These are phyloP conservation scores for Fusarium xylarioides DNA, from an alignment of 2,329 filamentous ascomycete species.

Conservation along the genomic window DNA sequence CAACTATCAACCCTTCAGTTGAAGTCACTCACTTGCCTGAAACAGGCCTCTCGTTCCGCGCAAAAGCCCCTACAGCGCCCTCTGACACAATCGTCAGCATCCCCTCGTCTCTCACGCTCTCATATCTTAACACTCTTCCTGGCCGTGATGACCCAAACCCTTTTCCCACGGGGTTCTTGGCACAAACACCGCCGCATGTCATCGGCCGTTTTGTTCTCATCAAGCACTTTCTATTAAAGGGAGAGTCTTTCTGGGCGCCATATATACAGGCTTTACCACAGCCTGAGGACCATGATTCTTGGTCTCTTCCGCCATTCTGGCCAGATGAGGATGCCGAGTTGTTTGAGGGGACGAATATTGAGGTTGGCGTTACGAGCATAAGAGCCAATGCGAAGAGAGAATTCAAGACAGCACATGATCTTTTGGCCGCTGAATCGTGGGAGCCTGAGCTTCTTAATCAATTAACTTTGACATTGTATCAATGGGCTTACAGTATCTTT, in stretches of 20 bases:
- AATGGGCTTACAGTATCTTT: constrained; percentile 73
- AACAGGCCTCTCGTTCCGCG: constrained; percentile 65
- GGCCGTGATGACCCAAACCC: constrained; percentile 15
- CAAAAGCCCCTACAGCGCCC: constrained; percentile 50
- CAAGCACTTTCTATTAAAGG: constrained; percentile 69
- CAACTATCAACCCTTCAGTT: constrained; percentile 59
- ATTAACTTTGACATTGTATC: constrained; percentile 62
- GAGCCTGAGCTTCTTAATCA: constrained; percentile 43
- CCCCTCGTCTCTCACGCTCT: constrained; percentile 63
- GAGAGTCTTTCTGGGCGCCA: constrained; percentile 71
- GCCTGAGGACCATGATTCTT: constrained; percentile 58
- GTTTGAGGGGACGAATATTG: constrained; percentile 63
- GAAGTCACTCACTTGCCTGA: constrained; percentile 61
- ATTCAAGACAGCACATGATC: constrained; percentile 53
- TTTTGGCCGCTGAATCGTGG: constrained; percentile 45
- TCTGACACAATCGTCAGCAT: constrained; percentile 61
- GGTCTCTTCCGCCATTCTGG: constrained; percentile 72
- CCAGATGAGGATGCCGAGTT: constrained; percentile 66
- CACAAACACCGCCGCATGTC: constrained; percentile 63
- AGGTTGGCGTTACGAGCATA: constrained; percentile 60
- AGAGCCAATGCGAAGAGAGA: constrained; percentile 57
- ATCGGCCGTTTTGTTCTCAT: constrained; percentile 74
- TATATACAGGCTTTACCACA: constrained; percentile 74
- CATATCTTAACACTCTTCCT: constrained; percentile 64
- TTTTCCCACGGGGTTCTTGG: constrained; percentile 62